Percentiles rank a stretch among this genome's conserved stretches.
These are phyloP conservation scores for Aspergillus quadrilineatus DNA, from an alignment of 2,329 filamentous ascomycete genomes.

Conservation along the genomic window DNA sequence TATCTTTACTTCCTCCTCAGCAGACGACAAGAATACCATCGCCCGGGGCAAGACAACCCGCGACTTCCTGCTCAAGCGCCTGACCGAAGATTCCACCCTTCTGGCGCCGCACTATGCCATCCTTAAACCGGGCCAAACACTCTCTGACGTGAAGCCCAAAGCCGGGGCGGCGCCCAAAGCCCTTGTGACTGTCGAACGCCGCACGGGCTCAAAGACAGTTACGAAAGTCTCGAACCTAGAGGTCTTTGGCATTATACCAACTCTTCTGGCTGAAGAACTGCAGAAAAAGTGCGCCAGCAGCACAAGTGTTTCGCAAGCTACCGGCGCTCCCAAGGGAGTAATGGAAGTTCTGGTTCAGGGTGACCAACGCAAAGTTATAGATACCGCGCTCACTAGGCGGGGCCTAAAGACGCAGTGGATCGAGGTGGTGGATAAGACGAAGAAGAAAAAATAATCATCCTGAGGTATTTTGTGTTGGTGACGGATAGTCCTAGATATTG, in stretches of 20 bases:
- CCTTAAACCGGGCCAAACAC: slow-evolving; percentile 43
- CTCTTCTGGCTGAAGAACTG: slow-evolving; percentile 63
- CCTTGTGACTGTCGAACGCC: slow-evolving; percentile 60
- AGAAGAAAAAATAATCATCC: slow-evolving; percentile 50
- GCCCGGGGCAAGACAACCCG: slow-evolving; percentile 59
- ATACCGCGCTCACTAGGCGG: slow-evolving; percentile 59
- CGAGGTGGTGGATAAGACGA: slow-evolving; percentile 66
- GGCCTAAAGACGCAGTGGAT: slow-evolving; percentile 62
- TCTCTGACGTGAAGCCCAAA: slow-evolving; percentile 57
- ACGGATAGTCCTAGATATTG: neutral
- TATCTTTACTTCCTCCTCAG: slow-evolving; percentile 55
- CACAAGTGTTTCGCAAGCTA: slow-evolving; percentile 62
- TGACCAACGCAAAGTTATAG: slow-evolving; percentile 61
- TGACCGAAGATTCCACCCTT: slow-evolving; percentile 50
- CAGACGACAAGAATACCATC: slow-evolving; percentile 56
- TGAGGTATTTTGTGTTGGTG: slow-evolving; percentile 17
- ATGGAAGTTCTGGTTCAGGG: slow-evolving; percentile 69
- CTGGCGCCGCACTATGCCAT: slow-evolving; percentile 60
- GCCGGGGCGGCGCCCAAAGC: slow-evolving; percentile 61
- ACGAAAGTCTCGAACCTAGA: slow-evolving; percentile 64
- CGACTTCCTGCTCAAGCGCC: slow-evolving; percentile 60
- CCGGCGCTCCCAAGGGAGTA: slow-evolving; percentile 61
- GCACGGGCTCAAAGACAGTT: slow-evolving; percentile 65
- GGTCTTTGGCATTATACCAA: slow-evolving; percentile 60
- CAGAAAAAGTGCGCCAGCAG: slow-evolving; percentile 68